Evolutionary conservation across 1,284 basidiomycete species (phyloP).

Genomic region (Sporisorium graminicola): DNA sequence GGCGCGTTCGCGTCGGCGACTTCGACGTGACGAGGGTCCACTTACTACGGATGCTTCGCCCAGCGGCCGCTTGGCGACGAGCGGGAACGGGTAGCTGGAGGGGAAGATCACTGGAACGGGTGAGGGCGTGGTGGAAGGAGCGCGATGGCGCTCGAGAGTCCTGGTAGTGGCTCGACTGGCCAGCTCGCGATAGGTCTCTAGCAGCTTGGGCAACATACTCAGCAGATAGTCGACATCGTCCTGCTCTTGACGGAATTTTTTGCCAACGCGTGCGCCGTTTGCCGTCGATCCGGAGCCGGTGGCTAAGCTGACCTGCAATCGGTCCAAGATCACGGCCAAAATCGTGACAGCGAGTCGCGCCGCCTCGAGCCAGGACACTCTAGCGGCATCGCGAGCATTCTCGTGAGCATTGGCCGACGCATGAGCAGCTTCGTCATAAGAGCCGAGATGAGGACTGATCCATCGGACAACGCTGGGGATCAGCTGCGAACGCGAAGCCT

Average conservation of each 20-base stretch:
- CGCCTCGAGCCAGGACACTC: conserved; percentile 90
- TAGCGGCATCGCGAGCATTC: conserved; percentile 72
- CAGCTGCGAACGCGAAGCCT: conserved; percentile 81
- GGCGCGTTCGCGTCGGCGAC: conserved; percentile 36
- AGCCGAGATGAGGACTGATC: conserved; percentile 95
- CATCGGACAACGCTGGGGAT: conserved; percentile 90
- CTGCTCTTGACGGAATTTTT: conserved; percentile 77
- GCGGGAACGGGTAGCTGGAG: conserved; percentile 90
- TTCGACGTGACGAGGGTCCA: conserved; percentile 50
- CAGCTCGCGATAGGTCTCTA: conserved; percentile 89
- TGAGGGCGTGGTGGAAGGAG: conserved; percentile 75
- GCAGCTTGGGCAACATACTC: conserved; percentile 84
- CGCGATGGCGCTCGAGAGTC: conserved; percentile 78
- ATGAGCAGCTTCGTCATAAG: conserved; percentile 75
- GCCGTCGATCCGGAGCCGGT: conserved; percentile 4
- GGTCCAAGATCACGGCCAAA: conserved; percentile 87
- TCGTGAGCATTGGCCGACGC: conserved; percentile 41
- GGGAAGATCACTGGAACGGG: conserved; percentile 87
- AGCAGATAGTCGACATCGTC: conserved; percentile 92
- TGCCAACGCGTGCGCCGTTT: conserved; percentile 9
- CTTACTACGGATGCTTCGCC: conserved; percentile 47
- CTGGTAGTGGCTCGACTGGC: conserved; percentile 78
- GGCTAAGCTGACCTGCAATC: conserved; percentile 75
- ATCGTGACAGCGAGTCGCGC: conserved; percentile 76
- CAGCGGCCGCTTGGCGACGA: conserved; percentile 79